These are phyloP conservation scores for Ilyonectria destructans DNA, from an alignment of 2,329 filamentous ascomycete genomes.

Conservation along the genomic window DNA sequence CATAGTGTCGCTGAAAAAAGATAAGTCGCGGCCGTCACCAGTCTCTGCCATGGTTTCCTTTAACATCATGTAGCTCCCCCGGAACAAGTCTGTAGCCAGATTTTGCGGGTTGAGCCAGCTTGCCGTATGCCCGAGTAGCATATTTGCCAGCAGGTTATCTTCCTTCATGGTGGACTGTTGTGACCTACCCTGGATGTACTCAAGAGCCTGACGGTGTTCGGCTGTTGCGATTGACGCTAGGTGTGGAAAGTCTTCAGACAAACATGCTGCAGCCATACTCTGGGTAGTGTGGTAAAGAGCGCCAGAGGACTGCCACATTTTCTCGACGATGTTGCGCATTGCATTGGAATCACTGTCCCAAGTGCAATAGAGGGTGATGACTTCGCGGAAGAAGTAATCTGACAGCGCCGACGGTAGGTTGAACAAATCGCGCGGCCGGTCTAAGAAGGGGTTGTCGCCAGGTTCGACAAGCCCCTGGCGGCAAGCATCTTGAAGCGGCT, in stretches of 20 bases:
- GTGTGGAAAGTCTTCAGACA: slow-evolving; percentile 42
- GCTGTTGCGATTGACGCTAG: slow-evolving; percentile 18
- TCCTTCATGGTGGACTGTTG: not conserved
- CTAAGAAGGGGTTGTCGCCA: not conserved
- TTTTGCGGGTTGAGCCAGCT: slow-evolving; percentile 43
- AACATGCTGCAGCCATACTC: slow-evolving; percentile 45
- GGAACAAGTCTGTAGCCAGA: slow-evolving; percentile 40
- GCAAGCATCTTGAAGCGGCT: too few species aligned
- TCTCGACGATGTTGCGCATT: slow-evolving; percentile 43
- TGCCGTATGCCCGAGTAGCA: slow-evolving; percentile 40
- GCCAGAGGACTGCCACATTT: slow-evolving; percentile 39
- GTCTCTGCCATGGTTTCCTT: slow-evolving; percentile 8
- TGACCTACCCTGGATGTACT: slow-evolving; percentile 13
- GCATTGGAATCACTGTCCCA: slow-evolving; percentile 44
- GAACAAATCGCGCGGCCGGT: slow-evolving; percentile 24
- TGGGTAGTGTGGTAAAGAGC: slow-evolving; percentile 44
- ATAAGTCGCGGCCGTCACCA: slow-evolving; percentile 6
- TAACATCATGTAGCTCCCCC: slow-evolving; percentile 25
- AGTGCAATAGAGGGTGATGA: slow-evolving; percentile 41
- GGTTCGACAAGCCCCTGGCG: not conserved
- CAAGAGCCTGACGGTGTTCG: slow-evolving; percentile 35
- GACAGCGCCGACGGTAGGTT: slow-evolving; percentile 34
- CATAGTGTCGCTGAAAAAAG: slow-evolving; percentile 41
- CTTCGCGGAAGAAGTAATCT: slow-evolving; percentile 43
- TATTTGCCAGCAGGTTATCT: slow-evolving; percentile 29